Evolutionary conservation across 2,329 filamentous ascomycete species (phyloP), one percentile per base, ranked within the genome.

Genomic region (Hypoxylon sp.): DNA sequence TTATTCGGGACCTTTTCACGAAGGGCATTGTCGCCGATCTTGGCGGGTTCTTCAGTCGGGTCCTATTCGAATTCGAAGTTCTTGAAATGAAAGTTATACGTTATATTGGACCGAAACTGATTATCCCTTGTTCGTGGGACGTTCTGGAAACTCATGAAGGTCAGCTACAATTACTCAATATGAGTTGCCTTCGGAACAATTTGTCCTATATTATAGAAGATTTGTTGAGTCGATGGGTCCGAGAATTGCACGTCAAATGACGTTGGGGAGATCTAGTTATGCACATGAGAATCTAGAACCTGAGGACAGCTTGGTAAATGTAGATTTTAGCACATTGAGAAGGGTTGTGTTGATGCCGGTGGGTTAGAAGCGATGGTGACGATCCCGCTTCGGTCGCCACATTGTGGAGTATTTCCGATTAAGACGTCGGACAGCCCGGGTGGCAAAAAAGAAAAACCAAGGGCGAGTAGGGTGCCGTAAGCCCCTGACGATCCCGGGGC

Each of bases 401-500:
- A 10, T 17, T 23, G 23, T 49, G 13, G 38, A 21, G 38, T 11
- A 43, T 17, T n/a, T 41, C 36, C 38, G 17, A 11, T 19, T 3
- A 25, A 53, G n/a, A 53, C 28, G 2, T 28, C 13, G 21, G 21
- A 3, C 23, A 21, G 25, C 19, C 13, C 28, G 17, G 4, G 43
- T 38, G 55, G 43, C 43, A 36, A 57, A 25, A 56, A 28, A 10
- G 23, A 23, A 10, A 14, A 23, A 3, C 21, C 10, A 53, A 34
- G 38, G 13, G 5, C 13, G 19, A 11, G 21, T 7, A 48, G 7
- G 34, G n/a, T 17, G 48, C 9, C 48, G 13, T 14, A 21, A 25
- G 5, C 28, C 48, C 48, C 48, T 51, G 48, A 30, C 48, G 48
- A 51, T 51, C 48, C 5, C 23, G 48, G 34, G 21, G 19, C 23